Conservation (phyloP, 352 stramenopile genomes). For the Halophytophthora polymorphica region DNA sequence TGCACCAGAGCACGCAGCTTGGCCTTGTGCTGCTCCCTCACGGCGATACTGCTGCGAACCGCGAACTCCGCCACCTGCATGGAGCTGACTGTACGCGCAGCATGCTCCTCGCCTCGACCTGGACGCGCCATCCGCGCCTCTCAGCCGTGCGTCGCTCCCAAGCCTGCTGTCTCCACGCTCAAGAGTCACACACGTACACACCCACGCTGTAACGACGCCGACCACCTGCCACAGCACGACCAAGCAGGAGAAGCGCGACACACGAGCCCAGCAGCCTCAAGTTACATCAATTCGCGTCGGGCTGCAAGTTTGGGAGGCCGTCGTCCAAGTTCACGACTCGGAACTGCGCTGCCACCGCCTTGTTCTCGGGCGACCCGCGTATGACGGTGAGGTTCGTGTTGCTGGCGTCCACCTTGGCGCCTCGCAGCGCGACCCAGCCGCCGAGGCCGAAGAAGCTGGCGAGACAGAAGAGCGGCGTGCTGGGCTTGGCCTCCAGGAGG, state of each 20-base stretch:
- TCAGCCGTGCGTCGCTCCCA: background rate
- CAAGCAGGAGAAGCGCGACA: background rate
- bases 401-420: slow-evolving; percentile 11
- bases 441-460: slow-evolving; percentile 73
- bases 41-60: slow-evolving; percentile 39
- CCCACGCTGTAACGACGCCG: background rate
- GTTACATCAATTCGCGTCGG: slow-evolving; percentile 3
- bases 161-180: slow-evolving; percentile 1
- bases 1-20: slow-evolving; percentile 26
- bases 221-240: background rate
- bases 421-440: slow-evolving; percentile 48
- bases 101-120: background rate
- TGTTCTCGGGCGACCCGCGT: slow-evolving; percentile 65
- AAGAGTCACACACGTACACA: slow-evolving; percentile 1
- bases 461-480: slow-evolving; percentile 58
- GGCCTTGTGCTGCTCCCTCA: slow-evolving; percentile 50
- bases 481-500: slow-evolving; percentile 47
- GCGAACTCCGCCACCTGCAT: slow-evolving; percentile 36
- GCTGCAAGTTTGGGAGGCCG: slow-evolving; percentile 1
- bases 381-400: slow-evolving; percentile 42
- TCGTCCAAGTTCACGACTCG: slow-evolving; percentile 58
- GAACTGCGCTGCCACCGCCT: slow-evolving; percentile 49
- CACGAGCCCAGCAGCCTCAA: background rate
- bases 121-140: background rate
- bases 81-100: slow-evolving; percentile 4